Evolutionary conservation across 768 basidiomycete species (phyloP).

Genomic region (Boletus rubescentipes): DNA sequence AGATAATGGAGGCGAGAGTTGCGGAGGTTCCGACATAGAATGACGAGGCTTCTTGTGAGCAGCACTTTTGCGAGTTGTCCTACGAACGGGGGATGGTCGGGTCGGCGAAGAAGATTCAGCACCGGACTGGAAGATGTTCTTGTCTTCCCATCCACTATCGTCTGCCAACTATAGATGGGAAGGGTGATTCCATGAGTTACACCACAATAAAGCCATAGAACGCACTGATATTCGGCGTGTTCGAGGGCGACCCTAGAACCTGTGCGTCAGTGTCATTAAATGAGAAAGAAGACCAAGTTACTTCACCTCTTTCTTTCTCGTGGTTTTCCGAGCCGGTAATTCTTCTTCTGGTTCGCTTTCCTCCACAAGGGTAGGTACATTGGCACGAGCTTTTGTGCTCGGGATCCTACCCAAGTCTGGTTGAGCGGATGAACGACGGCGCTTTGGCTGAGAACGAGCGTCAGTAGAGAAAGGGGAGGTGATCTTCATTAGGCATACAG

Average conservation of each 20-base stretch:
- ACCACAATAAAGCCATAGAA: conserved; percentile 24
- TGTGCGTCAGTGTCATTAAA: conserved; percentile 19
- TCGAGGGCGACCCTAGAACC: conserved; percentile 48
- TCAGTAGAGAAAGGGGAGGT: conserved; percentile 12
- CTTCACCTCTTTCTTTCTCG: conserved; percentile 56
- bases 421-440: conserved; percentile 77
- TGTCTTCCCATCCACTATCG: conserved; percentile 88
- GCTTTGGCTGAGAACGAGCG: conserved; percentile 56
- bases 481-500: conserved; percentile 42
- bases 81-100: conserved; percentile 57
- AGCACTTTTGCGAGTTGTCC: conserved; percentile 41
- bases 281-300: background rate
- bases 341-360: conserved; percentile 78
- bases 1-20: conserved; percentile 45
- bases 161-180: conserved; percentile 38
- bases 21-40: conserved; percentile 71
- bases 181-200: conserved; percentile 5
- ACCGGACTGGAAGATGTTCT: conserved; percentile 89
- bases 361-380: conserved; percentile 53
- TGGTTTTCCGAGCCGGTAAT: conserved; percentile 57
- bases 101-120: conserved; percentile 81
- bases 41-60: conserved; percentile 56
- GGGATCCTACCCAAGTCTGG: conserved; percentile 58
- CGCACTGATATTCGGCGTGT: conserved; percentile 55
- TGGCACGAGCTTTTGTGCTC: conserved; percentile 34